Percentiles rank a stretch among this genome's conserved stretches.
phyloP scores from a whole-genome alignment of 192 early-diverging fungal genomes.

The Entomortierella beljakovae region DNA sequence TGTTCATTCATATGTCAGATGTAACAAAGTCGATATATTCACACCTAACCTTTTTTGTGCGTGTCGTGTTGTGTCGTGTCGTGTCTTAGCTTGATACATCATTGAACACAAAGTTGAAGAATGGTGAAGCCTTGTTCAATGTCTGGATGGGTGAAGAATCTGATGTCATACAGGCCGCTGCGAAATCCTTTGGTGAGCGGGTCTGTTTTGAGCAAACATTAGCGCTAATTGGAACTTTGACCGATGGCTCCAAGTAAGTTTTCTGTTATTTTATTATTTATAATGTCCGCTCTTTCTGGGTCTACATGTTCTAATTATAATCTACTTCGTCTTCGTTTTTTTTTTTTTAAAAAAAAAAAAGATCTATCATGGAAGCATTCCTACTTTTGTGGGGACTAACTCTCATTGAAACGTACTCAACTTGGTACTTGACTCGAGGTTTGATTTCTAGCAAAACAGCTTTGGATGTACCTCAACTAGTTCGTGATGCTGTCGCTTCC shows the following conservation, averaged over 20 bases:
- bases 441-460: slow-evolving; percentile 59
- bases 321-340: no score
- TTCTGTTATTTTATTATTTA: no score
- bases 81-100: slow-evolving; percentile 51
- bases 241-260: slow-evolving; percentile 42
- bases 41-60: no score
- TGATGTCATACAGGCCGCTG: slow-evolving; percentile 74
- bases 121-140: slow-evolving; percentile 70
- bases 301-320: no score
- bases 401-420: slow-evolving; percentile 60
- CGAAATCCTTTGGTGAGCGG: slow-evolving; percentile 75
- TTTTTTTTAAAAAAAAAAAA: no score
- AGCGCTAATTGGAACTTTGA: slow-evolving; percentile 40
- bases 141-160: slow-evolving; percentile 84
- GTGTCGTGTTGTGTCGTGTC: background rate
- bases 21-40: background rate
- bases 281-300: no score
- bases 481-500: slow-evolving; percentile 58
- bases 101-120: slow-evolving; percentile 63
- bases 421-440: slow-evolving; percentile 61
- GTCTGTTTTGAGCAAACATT: slow-evolving; percentile 69
- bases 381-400: slow-evolving; percentile 60
- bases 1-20: background rate
- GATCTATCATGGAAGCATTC: slow-evolving; percentile 50
- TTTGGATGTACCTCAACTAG: slow-evolving; percentile 38